These are phyloP conservation scores for Trichomonas gallinae DNA, from an alignment of 208 protist species.

Conservation along the genomic window DNA sequence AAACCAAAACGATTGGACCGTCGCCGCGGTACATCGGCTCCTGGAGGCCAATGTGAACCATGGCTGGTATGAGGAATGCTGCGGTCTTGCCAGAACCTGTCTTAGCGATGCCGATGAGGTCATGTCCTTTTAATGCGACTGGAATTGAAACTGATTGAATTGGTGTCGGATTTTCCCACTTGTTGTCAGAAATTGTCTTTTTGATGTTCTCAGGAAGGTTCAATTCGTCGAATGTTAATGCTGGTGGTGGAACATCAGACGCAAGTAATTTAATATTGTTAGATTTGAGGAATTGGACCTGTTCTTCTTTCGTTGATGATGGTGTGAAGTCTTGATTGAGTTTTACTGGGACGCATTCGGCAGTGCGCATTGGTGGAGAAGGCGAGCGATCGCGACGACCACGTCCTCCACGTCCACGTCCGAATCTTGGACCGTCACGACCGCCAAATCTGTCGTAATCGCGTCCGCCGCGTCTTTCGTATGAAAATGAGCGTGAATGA, in stretches of 20 bases:
- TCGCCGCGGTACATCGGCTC: conserved; percentile 52
- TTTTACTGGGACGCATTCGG: neutral
- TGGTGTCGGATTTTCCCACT: conserved; percentile 62
- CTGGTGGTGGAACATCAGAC: neutral
- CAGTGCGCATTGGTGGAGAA: neutral
- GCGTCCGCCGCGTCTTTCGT: neutral
- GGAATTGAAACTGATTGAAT: conserved; percentile 72
- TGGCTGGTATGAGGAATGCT: conserved; percentile 53
- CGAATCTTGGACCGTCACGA: neutral
- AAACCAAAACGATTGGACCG: conserved; percentile 56
- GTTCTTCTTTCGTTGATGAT: neutral
- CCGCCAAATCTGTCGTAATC: neutral
- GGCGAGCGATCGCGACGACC: neutral
- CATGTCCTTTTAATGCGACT: conserved; percentile 66
- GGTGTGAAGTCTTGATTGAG: neutral
- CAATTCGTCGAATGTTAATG: neutral
- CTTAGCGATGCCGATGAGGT: conserved; percentile 44
- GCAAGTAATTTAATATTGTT: neutral
- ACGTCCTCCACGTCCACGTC: neutral
- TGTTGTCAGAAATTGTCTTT: conserved; percentile 17
- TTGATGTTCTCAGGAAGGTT: neutral
- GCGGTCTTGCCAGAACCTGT: conserved; percentile 64
- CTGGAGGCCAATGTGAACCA: conserved; percentile 49
- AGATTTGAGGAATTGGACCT: neutral
- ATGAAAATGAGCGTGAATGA: neutral